phyloP scores from a whole-genome alignment of 768 basidiomycete species.

The Leccinum rimulosum region DNA sequence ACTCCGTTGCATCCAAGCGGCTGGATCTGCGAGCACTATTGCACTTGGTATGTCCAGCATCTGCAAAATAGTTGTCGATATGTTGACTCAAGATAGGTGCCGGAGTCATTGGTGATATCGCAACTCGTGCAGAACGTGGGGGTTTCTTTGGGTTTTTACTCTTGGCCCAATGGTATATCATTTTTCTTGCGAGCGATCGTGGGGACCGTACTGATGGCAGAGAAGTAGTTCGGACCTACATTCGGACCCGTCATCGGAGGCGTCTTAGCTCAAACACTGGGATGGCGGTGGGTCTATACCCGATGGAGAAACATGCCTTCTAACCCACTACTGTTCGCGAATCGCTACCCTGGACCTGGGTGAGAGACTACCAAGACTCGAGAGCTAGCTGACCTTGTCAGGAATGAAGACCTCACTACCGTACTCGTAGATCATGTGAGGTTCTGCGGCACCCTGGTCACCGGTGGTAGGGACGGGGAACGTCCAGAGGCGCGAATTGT shows the following conservation, averaged over 20 bases:
- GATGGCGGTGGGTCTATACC: conserved; percentile 52
- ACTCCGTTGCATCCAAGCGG: conserved; percentile 76
- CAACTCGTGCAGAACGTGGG: conserved; percentile 69
- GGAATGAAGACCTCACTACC: conserved; percentile 58
- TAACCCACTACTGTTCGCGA: not conserved
- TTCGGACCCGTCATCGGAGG: conserved; percentile 51
- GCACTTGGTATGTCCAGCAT: conserved; percentile 52
- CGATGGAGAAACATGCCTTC: not conserved
- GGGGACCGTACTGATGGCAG: not conserved
- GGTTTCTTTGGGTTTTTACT: conserved; percentile 68
- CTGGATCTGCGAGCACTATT: conserved; percentile 76
- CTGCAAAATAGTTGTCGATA: not conserved
- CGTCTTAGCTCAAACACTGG: conserved; percentile 50
- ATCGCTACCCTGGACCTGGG: conserved; percentile 52
- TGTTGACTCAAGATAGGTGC: conserved; percentile 42
- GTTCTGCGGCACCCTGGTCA: conserved; percentile 44
- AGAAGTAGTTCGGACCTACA: conserved; percentile 51
- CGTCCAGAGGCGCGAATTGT: conserved; percentile 42
- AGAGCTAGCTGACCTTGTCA: conserved; percentile 49
- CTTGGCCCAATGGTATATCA: conserved; percentile 58
- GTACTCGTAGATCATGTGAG: conserved; percentile 64
- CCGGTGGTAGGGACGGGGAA: conserved; percentile 47
- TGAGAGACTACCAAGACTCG: not conserved
- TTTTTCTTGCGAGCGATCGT: not conserved
- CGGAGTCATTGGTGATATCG: conserved; percentile 78